Evolutionary conservation across 164 flowering plant genomes (phyloP).

Genomic region (Stephania cephalantha): DNA sequence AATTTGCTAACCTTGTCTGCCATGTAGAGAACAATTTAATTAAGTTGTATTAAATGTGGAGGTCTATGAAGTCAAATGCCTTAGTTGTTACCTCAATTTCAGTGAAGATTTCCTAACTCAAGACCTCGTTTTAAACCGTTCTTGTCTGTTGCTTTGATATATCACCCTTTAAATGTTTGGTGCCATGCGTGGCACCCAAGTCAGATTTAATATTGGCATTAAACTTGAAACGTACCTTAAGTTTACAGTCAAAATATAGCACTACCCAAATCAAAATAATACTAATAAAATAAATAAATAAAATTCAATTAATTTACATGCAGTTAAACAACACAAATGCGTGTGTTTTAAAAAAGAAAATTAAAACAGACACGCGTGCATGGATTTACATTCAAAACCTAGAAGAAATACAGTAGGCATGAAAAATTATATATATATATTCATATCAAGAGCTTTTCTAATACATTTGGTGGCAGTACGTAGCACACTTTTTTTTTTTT

Average conservation of each 20-base stretch:
- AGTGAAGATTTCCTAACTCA: conserved; percentile 49
- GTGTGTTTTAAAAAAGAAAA: no score
- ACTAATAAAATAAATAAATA: no score
- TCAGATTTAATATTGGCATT: conserved; percentile 26
- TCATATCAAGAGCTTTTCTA: no score
- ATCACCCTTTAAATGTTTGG: conserved; percentile 53
- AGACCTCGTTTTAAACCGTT: conserved; percentile 59
- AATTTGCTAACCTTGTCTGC: conserved; percentile 38
- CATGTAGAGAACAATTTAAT: conserved; percentile 31
- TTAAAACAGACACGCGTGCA: no score
- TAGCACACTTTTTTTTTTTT: no score
- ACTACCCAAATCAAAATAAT: no score
- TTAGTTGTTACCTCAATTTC: conserved; percentile 47
- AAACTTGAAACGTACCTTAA: conserved; percentile 38
- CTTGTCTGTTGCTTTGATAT: conserved; percentile 40
- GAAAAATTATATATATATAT: no score
- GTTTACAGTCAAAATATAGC: conserved; percentile 24
- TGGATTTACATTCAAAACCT: no score
- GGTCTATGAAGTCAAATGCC: conserved; percentile 36
- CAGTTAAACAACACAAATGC: background rate
- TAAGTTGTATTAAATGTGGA: conserved; percentile 28
- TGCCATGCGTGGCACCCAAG: conserved; percentile 42
- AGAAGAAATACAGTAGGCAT: no score
- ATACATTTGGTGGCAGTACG: no score
- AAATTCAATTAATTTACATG: background rate